A percentile compares a stretch with the other conserved stretches of the same genome.
Conservation (phyloP, 495 filamentous ascomycete genomes). For the Chlorociboria aeruginascens region DNA sequence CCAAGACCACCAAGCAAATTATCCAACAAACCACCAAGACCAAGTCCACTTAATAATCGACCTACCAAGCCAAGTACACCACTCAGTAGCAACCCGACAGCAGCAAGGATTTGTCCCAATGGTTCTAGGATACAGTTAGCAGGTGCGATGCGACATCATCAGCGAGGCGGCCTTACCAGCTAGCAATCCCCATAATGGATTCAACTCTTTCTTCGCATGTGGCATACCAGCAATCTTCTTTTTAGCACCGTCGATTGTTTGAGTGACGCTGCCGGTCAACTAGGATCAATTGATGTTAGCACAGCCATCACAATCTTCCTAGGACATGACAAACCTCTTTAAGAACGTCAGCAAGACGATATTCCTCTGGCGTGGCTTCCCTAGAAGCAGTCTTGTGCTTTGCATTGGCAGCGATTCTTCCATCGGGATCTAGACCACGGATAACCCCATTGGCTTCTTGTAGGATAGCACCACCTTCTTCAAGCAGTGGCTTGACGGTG, state of each 20-base stretch:
- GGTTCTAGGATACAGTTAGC: conserved; percentile 37
- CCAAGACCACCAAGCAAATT: conserved; percentile 72
- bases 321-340: conserved; percentile 45
- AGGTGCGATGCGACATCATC: too few species aligned
- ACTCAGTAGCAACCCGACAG: conserved; percentile 70
- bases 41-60: conserved; percentile 61
- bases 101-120: conserved; percentile 85
- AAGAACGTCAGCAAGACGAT: conserved; percentile 69
- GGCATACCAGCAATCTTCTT: conserved; percentile 83
- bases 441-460: conserved; percentile 84
- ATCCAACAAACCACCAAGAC: conserved; percentile 68
- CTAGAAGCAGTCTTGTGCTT: conserved; percentile 70
- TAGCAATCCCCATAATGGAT: conserved; percentile 73
- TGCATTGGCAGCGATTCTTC: conserved; percentile 71
- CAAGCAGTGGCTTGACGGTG: conserved; percentile 74
- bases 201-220: conserved; percentile 86
- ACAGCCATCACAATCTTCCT: too few species aligned
- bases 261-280: conserved; percentile 44
- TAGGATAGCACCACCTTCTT: conserved; percentile 71
- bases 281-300: background rate
- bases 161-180: conserved; percentile 19
- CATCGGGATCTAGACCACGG: conserved; percentile 83
- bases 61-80: conserved; percentile 68
- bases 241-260: conserved; percentile 79
- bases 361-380: conserved; percentile 80